Evolutionary conservation across 2,329 filamentous ascomycete species (phyloP).

Genomic region (Botrytis cinerea): DNA sequence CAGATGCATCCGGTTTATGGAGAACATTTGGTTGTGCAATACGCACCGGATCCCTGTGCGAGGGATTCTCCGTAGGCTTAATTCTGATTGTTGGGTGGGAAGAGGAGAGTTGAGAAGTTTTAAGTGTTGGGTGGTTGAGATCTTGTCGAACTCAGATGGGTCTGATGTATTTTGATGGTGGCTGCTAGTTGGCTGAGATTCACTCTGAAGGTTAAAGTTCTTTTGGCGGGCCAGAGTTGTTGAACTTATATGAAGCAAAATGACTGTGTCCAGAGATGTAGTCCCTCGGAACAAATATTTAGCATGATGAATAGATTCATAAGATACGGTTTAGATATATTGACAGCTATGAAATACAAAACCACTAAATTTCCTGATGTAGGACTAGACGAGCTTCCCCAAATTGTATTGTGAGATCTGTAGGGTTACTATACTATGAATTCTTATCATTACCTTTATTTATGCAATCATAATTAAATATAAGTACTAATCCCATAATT

Average conservation of each 20-base stretch:
- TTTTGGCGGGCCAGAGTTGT: background rate
- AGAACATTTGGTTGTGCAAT: background rate
- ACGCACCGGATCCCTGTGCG: background rate
- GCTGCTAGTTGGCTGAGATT: background rate
- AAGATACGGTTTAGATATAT: background rate
- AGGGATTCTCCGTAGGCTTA: background rate
- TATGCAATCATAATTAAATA: background rate
- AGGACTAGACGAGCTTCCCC: background rate
- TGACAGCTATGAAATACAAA: background rate
- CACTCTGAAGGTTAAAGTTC: background rate
- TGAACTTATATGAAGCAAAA: background rate
- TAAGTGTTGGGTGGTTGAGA: background rate
- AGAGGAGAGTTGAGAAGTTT: background rate
- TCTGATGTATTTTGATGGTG: background rate
- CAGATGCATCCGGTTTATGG: background rate
- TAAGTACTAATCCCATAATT: background rate
- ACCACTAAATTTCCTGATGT: fast-evolving
- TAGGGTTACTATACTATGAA: background rate
- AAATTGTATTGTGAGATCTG: background rate
- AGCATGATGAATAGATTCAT: background rate
- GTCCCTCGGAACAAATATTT: fast-evolving
- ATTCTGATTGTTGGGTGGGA: fast-evolving
- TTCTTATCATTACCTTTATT: fast-evolving
- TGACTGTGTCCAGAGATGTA: fast-evolving
- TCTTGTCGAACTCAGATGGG: background rate